Evolutionary conservation across 371 early-diverging fungal species (phyloP).

Genomic region (Circinella umbellata): DNA sequence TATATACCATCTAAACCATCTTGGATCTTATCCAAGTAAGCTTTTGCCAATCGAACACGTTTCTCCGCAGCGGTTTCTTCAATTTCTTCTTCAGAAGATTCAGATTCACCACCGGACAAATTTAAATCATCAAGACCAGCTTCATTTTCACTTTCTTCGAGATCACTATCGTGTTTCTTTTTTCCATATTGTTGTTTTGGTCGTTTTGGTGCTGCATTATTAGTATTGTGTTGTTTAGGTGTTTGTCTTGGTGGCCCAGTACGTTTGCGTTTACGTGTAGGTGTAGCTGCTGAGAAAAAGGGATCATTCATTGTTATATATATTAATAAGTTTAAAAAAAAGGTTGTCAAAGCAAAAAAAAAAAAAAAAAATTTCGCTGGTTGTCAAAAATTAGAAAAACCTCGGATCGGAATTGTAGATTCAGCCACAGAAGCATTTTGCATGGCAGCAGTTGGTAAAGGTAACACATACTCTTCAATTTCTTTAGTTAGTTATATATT

Average conservation of each 20-base stretch:
- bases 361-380: background rate
- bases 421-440: background rate
- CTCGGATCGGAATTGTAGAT: background rate
- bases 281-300: conserved; percentile 33
- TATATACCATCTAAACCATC: conserved; percentile 61
- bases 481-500: too few relatives aligned
- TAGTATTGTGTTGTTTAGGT: conserved; percentile 12
- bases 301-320: conserved; percentile 39
- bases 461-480: too few relatives aligned
- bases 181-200: conserved; percentile 16
- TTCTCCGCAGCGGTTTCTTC: conserved; percentile 92
- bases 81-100: conserved; percentile 20
- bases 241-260: conserved; percentile 9
- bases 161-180: conserved; percentile 27
- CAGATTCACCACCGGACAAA: conserved; percentile 5
- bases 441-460: too few relatives aligned
- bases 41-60: conserved; percentile 89
- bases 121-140: conserved; percentile 7
- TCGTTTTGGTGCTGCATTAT: conserved; percentile 13
- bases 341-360: background rate
- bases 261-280: conserved; percentile 42
- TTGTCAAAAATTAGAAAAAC: too few relatives aligned
- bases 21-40: conserved; percentile 82
- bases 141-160: conserved; percentile 24
- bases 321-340: too few relatives aligned